Base-by-base conservation (phyloP, 768 basidiomycete genomes). In the Lactarius akahatsu region DNA sequence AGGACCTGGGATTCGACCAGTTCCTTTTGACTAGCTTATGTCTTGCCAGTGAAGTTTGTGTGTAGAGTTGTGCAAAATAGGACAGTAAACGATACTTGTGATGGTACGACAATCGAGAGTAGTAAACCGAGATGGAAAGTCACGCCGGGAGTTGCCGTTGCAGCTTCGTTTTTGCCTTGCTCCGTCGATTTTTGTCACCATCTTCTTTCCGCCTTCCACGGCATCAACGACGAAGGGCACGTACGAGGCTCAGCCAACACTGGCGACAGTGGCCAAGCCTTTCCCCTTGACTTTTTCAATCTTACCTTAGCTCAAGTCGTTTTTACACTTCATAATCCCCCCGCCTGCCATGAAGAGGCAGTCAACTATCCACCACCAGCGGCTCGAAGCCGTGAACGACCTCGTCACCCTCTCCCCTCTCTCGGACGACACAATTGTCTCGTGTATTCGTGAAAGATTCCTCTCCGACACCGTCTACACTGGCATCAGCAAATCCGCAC, bases 391-490 rank as follows among this genome's bases (percentile, higher is more conserved):
- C 65, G 82, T 86, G 67, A 81, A 79, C 18, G 89, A 94, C 85
- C 86, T 94, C 74, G 77, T 88, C 28, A 77, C 79, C 54, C 82
- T 94, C 63, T 80, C 87, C 2, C 78, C 86, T 41, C 76, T 91
- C 69, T 87, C 89, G 15, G 93, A 95, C 80, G 93, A 95, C 75
- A 82, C 88, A 75, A 86, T 95, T 75, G 90, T 92, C 65, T 84
- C 90, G 67, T 90, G 90, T 71, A 83, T 96, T 67, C 88, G 93
- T 38, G 92, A 94, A 74, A 84, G 93, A 18, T 94, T 94, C 78
- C 88, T 93, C 84, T 78, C 86, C 2, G 93, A 94, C 79, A 83
- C 79, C 70, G 88, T 92, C 71, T 94, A 94, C 79, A 92, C 93
- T 57, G 79, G 72, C 71, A 73, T 94, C 69, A 89, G 91, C 58